A percentile compares a stretch with the other conserved stretches of the same genome.
phyloP scores from a whole-genome alignment of 495 filamentous ascomycete genomes.

The Lindgomyces ingoldianus region DNA sequence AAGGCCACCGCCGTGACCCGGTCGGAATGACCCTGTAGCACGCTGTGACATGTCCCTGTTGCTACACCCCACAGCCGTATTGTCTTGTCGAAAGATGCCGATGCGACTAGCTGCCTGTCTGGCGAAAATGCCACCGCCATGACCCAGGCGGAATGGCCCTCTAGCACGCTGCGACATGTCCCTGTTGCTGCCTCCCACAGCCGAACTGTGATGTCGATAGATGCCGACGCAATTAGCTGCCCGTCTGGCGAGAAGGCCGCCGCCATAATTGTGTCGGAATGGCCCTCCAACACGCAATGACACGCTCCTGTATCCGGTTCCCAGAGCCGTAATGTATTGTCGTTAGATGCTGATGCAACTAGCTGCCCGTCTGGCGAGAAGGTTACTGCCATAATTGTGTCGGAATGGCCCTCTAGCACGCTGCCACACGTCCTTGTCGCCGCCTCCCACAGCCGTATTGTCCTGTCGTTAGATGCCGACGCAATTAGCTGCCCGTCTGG shows the following conservation, averaged over 20 bases:
- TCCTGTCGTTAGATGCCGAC: not conserved
- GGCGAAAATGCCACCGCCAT: not conserved
- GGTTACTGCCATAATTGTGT: not conserved
- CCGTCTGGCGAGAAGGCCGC: not conserved
- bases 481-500: not conserved
- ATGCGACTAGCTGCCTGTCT: not conserved
- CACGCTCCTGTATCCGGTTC: constrained; percentile 7
- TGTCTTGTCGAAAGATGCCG: not conserved
- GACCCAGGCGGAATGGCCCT: not conserved
- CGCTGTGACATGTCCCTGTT: not conserved
- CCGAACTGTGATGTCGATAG: not conserved
- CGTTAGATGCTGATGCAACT: not conserved
- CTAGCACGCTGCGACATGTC: not conserved
- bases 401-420: not conserved
- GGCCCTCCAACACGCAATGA: not conserved
- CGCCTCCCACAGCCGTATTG: not conserved
- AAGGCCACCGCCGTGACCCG: not conserved
- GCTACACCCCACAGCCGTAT: not conserved
- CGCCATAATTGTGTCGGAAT: not conserved
- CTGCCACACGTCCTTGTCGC: not conserved
- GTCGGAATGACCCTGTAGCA: not conserved
- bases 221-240: not conserved
- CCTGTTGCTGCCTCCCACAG: not conserved
- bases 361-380: not conserved
- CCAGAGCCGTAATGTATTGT: not conserved